phyloP scores from a whole-genome alignment of 257 asterid species.

The Lycium ferocissimum region DNA sequence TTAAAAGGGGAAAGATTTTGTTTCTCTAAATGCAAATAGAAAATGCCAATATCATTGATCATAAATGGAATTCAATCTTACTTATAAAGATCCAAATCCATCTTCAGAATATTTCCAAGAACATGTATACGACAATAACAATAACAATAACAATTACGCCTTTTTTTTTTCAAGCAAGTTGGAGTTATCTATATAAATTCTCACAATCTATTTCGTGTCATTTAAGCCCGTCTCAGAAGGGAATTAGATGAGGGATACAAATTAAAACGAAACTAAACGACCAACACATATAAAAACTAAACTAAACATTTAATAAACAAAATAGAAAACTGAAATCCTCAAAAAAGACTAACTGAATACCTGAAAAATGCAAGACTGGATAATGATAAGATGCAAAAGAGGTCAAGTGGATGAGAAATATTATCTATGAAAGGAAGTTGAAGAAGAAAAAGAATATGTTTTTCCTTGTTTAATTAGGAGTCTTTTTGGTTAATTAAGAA shows the following conservation, averaged over 20 bases:
- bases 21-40: not conserved
- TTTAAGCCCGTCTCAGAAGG: not conserved
- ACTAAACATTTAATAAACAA: not conserved
- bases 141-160: not conserved
- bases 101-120: not conserved
- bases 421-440: not conserved
- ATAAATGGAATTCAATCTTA: too few species aligned
- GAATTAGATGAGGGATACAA: not conserved
- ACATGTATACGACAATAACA: not conserved
- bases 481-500: not conserved
- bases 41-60: too few species aligned
- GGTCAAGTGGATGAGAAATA: not conserved
- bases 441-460: not conserved
- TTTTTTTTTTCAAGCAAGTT: not conserved
- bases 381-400: slow-evolving; percentile 13
- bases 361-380: not conserved
- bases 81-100: not conserved
- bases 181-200: not conserved
- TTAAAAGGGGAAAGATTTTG: too few species aligned
- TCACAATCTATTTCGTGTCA: not conserved
- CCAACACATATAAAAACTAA: not conserved
- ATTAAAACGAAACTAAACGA: not conserved
- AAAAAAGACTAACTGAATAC: not conserved
- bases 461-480: not conserved
- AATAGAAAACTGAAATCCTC: not conserved